Percentiles rank a stretch among this genome's conserved stretches.
phyloP scores from a whole-genome alignment of 768 basidiomycete genomes.

The Amanita jacksonii region DNA sequence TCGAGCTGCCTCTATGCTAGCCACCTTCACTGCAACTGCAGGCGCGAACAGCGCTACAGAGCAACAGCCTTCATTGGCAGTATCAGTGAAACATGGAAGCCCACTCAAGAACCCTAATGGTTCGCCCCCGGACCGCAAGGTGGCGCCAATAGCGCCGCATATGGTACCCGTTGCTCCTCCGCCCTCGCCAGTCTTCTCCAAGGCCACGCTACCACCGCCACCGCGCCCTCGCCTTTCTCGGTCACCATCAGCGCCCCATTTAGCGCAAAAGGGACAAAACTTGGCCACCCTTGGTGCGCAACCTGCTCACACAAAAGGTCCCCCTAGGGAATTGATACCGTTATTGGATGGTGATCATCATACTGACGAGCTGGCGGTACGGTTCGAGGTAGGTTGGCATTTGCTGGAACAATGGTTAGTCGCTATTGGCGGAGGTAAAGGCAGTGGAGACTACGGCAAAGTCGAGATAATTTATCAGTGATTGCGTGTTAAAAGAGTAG shows the following conservation, averaged over 20 bases:
- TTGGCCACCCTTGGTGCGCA: slow-evolving; percentile 9
- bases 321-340: slow-evolving; percentile 46
- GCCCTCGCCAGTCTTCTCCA: slow-evolving; percentile 30
- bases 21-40: slow-evolving; percentile 11
- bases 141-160: too few species aligned
- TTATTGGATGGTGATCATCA: slow-evolving; percentile 86
- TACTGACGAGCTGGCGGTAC: slow-evolving; percentile 82
- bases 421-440: slow-evolving; percentile 48
- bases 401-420: slow-evolving; percentile 66
- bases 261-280: slow-evolving; percentile 19
- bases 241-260: slow-evolving; percentile 46
- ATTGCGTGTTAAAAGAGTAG: too few species aligned
- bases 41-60: neutral
- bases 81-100: slow-evolving; percentile 14
- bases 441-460: slow-evolving; percentile 60
- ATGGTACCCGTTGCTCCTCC: slow-evolving; percentile 27
- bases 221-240: slow-evolving; percentile 42
- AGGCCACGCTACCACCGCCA: slow-evolving; percentile 20
- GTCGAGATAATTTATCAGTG: slow-evolving; percentile 75
- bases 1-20: slow-evolving; percentile 9
- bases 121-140: slow-evolving; percentile 26
- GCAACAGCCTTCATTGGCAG: neutral
- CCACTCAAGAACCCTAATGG: slow-evolving; percentile 13
- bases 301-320: slow-evolving; percentile 20
- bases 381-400: slow-evolving; percentile 79